Evolutionary conservation across 352 stramenopile genomes (phyloP).

Genomic region (Thalassiosira mediterranea): DNA sequence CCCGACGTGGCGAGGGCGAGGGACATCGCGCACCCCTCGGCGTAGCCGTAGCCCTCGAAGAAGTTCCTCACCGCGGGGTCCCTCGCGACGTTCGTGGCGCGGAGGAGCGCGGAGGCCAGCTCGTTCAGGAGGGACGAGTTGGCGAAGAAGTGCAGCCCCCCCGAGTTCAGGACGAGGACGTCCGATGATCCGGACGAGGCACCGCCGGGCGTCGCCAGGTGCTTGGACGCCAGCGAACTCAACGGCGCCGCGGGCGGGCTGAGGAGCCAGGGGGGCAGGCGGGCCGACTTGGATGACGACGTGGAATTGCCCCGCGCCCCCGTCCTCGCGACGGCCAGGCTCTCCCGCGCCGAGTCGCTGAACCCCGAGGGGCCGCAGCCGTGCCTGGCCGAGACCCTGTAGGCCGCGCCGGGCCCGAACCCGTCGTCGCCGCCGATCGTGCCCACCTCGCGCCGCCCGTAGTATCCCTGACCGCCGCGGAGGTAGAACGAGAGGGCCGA

Average conservation of each 20-base stretch:
- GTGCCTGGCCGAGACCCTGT: constrained; percentile 66
- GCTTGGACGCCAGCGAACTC: constrained; percentile 61
- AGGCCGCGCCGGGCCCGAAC: constrained; percentile 40
- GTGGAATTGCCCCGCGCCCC: neutral
- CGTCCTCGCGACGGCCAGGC: neutral
- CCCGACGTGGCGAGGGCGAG: constrained; percentile 62
- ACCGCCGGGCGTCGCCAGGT: constrained; percentile 44
- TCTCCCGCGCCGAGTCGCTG: constrained; percentile 35
- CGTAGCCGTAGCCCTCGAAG: constrained; percentile 77
- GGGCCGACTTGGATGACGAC: constrained; percentile 48
- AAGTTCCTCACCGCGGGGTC: constrained; percentile 70
- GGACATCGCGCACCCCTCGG: constrained; percentile 79
- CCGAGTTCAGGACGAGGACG: constrained; percentile 70
- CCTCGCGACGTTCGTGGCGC: constrained; percentile 59
- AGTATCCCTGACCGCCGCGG: constrained; percentile 46
- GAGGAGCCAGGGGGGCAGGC: constrained; percentile 70
- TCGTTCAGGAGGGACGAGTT: constrained; percentile 57
- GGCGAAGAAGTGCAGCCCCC: constrained; percentile 76
- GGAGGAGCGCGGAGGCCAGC: constrained; percentile 55
- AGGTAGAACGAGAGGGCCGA: constrained; percentile 62
- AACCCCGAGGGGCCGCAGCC: constrained; percentile 54
- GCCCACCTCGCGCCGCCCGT: constrained; percentile 29
- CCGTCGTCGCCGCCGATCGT: constrained; percentile 20
- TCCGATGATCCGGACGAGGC: constrained; percentile 4
- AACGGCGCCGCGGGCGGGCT: constrained; percentile 64